Percentiles rank a stretch among this genome's conserved stretches.
These are phyloP conservation scores for Arctostaphylos glauca DNA, from an alignment of 148 eudicot species.

Conservation along the genomic window DNA sequence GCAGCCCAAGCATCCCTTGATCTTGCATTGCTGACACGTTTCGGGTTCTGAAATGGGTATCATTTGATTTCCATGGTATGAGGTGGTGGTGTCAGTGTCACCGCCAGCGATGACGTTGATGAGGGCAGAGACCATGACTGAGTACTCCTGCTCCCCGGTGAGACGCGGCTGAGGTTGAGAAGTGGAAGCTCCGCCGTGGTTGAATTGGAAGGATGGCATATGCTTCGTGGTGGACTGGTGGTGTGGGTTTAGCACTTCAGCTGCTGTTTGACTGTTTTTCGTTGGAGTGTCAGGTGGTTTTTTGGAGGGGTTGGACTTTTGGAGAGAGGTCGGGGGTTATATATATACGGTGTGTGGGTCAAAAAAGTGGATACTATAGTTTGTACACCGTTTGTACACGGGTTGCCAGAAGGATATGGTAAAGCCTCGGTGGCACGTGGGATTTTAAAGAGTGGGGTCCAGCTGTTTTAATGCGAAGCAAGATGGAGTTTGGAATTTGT, in stretches of 20 bases:
- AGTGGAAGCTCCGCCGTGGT: slow-evolving; percentile 10
- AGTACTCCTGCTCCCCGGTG: slow-evolving; percentile 31
- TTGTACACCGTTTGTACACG: neutral
- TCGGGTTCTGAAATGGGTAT: slow-evolving; percentile 20
- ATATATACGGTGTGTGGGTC: neutral
- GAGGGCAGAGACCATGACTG: slow-evolving; percentile 38
- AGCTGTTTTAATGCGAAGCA: neutral
- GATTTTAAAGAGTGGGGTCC: neutral
- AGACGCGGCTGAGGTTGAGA: slow-evolving; percentile 13
- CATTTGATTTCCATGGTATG: neutral
- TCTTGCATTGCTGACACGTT: slow-evolving; percentile 36
- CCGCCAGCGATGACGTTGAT: slow-evolving; percentile 39
- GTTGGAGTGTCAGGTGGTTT: neutral
- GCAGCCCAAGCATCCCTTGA: slow-evolving; percentile 50
- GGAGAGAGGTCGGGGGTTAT: neutral
- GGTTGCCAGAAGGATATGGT: neutral
- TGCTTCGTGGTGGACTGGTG: too few species aligned
- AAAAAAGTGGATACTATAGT: neutral
- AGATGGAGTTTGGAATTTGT: neutral
- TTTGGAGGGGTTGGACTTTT: neutral
- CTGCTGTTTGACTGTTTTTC: neutral
- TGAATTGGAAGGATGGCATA: slow-evolving; percentile 21
- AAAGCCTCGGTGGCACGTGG: neutral
- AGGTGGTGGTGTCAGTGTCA: too few species aligned
- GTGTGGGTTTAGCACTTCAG: neutral